These are phyloP conservation scores for Apium graveolens DNA, from an alignment of 129 eudicot species.

Conservation along the genomic window DNA sequence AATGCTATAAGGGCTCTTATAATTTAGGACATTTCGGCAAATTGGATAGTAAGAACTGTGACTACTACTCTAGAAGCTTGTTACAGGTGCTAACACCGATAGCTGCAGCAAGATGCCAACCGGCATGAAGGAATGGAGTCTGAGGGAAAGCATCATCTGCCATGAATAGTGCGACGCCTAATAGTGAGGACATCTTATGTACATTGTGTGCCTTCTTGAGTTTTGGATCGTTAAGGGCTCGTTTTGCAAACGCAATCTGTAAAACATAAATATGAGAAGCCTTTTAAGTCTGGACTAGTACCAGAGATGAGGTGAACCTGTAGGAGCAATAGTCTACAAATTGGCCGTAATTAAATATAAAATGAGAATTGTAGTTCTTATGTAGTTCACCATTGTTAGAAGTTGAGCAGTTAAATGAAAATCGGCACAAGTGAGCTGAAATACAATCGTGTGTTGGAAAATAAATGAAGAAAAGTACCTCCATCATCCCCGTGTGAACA, in stretches of 20 bases:
- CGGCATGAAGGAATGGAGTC: slow-evolving; percentile 89
- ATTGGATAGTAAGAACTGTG: slow-evolving; percentile 16
- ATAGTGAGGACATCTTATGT: slow-evolving; percentile 72
- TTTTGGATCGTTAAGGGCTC: slow-evolving; percentile 65
- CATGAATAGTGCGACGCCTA: slow-evolving; percentile 76
- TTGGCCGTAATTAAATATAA: neutral
- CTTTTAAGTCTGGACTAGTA: neutral
- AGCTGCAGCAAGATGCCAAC: slow-evolving; percentile 98
- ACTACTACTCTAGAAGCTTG: slow-evolving; percentile 68
- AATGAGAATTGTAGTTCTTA: too few species aligned
- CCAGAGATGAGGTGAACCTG: neutral
- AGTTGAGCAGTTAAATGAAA: too few species aligned
- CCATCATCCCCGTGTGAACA: slow-evolving; percentile 97
- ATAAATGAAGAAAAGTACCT: slow-evolving; percentile 39
- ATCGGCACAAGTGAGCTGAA: neutral
- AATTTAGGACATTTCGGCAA: slow-evolving; percentile 35
- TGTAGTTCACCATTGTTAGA: too few species aligned
- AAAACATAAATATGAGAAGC: neutral
- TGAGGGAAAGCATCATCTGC: slow-evolving; percentile 80
- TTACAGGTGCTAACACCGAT: slow-evolving; percentile 81
- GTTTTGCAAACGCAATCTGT: slow-evolving; percentile 78
- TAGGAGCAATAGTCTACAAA: neutral
- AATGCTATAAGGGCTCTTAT: neutral
- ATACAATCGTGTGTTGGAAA: neutral
- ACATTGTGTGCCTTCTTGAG: slow-evolving; percentile 70